These are phyloP conservation scores for Phytophthora pseudosyringae DNA, from an alignment of 352 stramenopile species.

Conservation along the genomic window DNA sequence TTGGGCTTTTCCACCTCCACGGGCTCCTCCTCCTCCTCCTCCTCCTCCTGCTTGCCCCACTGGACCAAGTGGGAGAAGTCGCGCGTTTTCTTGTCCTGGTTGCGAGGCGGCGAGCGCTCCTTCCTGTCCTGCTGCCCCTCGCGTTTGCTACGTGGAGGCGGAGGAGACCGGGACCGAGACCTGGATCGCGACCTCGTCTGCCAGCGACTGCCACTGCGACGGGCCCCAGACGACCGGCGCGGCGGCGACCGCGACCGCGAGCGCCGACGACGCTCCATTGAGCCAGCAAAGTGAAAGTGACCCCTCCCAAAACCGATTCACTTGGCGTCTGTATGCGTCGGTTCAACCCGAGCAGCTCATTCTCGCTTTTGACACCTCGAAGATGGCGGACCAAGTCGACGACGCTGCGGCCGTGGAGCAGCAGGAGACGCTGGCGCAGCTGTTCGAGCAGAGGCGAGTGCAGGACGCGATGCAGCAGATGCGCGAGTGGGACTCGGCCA, in stretches of 20 bases:
- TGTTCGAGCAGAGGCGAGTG: conserved; percentile 41
- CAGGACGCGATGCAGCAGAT: conserved; percentile 40
- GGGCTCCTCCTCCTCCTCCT: conserved; percentile 57
- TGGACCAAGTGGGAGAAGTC: conserved; percentile 65
- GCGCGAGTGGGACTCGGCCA: conserved; percentile 41
- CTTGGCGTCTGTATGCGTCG: conserved; percentile 19
- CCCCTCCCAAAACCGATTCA: conserved; percentile 25
- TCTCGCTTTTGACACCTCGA: conserved; percentile 3
- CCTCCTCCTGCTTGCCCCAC: conserved; percentile 79
- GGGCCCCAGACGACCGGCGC: conserved; percentile 16
- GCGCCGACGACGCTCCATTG: conserved; percentile 21
- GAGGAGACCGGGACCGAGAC: conserved; percentile 24
- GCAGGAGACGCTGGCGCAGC: conserved; percentile 35
- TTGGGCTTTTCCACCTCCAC: conserved; percentile 95
- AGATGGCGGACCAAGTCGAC: conserved; percentile 9
- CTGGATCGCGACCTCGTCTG: conserved; percentile 15
- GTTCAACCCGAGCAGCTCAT: conserved; percentile 10
- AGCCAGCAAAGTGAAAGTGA: conserved; percentile 1
- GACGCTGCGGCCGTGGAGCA: neutral
- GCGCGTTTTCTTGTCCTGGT: conserved; percentile 53
- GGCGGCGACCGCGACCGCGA: conserved; percentile 33
- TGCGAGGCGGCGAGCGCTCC: conserved; percentile 16
- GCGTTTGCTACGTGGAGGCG: conserved; percentile 1
- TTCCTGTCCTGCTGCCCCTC: neutral
- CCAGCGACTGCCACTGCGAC: conserved; percentile 31